Conservation (phyloP, 441 rosid species). For the Gossypium schwendimanii region DNA sequence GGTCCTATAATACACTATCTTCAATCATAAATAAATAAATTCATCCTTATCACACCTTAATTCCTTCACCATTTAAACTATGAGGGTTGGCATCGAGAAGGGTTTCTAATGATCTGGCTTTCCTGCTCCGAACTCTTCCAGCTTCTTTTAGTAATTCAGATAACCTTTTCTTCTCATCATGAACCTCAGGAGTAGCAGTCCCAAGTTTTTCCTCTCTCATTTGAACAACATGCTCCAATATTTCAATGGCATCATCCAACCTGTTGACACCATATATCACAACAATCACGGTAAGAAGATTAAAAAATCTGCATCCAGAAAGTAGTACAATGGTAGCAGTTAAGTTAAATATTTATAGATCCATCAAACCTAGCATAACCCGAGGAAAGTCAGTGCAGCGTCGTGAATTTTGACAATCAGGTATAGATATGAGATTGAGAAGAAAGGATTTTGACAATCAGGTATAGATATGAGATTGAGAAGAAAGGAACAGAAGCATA, state of each 20-base stretch:
- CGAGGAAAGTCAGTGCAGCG: not conserved
- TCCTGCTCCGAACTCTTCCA: conserved; percentile 64
- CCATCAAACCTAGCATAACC: not conserved
- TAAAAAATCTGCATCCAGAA: not conserved
- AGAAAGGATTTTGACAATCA: not conserved
- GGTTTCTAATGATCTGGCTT: conserved; percentile 65
- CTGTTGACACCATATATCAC: conserved; percentile 27
- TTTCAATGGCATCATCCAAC: conserved; percentile 20
- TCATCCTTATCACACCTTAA: conserved; percentile 30
- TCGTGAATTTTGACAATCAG: no score
- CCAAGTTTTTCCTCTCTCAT: conserved; percentile 1
- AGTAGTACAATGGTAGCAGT: not conserved
- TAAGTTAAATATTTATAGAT: not conserved
- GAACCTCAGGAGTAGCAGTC: not conserved
- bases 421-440: no score
- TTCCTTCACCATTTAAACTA: conserved; percentile 26
- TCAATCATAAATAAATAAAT: conserved; percentile 17
- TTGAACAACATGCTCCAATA: not conserved
- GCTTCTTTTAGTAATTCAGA: conserved; percentile 70
- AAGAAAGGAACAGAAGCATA: conserved; percentile 14
- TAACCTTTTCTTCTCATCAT: conserved; percentile 72
- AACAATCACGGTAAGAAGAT: not conserved
- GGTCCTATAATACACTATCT: conserved; percentile 28
- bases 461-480: not conserved
- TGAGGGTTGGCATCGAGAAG: conserved; percentile 58